Percentiles rank a stretch among this genome's conserved stretches.
phyloP scores from a whole-genome alignment of 306 rosid genomes.

The Fragaria ananassa region DNA sequence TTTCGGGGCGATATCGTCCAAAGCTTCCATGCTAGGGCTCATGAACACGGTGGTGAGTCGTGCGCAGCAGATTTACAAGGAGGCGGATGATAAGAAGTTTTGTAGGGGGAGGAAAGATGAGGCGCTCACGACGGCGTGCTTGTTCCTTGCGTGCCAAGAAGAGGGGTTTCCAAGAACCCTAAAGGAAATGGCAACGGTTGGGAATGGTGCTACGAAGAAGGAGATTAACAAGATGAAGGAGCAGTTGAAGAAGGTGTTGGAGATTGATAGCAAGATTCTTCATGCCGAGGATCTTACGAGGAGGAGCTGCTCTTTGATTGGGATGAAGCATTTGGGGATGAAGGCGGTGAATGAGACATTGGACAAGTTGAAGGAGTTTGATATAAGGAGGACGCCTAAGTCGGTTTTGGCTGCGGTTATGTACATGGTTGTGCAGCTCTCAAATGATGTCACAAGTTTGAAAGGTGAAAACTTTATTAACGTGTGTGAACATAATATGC shows the following conservation, averaged over 20 bases:
- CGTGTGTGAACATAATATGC: background rate
- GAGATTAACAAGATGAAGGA: slow-evolving; percentile 11
- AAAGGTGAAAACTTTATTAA: background rate
- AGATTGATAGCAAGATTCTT: background rate
- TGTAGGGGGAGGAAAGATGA: slow-evolving; percentile 1
- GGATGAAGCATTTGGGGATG: background rate
- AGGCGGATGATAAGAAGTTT: background rate
- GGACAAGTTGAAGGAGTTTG: background rate
- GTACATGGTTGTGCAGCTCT: slow-evolving; percentile 24
- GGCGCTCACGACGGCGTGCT: slow-evolving; percentile 2
- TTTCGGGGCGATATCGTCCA: background rate
- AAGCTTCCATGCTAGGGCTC: background rate
- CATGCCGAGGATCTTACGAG: slow-evolving; percentile 12
- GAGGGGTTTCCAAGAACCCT: background rate
- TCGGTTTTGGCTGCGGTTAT: slow-evolving; percentile 18
- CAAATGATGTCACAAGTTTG: background rate
- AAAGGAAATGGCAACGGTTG: slow-evolving; percentile 12
- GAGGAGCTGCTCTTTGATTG: slow-evolving; percentile 9
- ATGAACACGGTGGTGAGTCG: background rate
- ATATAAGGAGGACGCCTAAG: slow-evolving; percentile 25
- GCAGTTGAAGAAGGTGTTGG: background rate
- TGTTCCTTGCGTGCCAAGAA: slow-evolving; percentile 17
- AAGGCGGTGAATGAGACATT: slow-evolving; percentile 18
- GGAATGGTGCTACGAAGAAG: background rate
- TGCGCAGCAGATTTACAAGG: slow-evolving; percentile 12